Evolutionary conservation across 352 stramenopile genomes (phyloP).

Genomic region (Plasmopara muralis): DNA sequence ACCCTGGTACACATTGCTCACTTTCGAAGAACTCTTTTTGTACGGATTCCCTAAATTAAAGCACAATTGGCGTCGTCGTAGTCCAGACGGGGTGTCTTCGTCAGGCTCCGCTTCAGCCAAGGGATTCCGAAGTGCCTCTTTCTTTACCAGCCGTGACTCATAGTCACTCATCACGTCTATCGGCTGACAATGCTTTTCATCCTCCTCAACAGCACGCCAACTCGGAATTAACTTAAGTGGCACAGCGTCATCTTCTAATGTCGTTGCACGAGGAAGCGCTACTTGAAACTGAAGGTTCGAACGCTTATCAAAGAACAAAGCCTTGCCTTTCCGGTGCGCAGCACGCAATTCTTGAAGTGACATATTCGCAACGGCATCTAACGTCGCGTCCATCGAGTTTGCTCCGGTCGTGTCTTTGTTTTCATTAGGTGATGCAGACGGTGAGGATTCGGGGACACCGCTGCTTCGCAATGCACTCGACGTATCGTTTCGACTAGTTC

Average conservation of each 20-base stretch:
- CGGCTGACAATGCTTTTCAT: slow-evolving; percentile 77
- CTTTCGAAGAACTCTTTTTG: slow-evolving; percentile 84
- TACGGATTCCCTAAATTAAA: slow-evolving; percentile 86
- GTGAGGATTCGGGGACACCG: slow-evolving; percentile 31
- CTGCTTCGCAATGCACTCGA: slow-evolving; percentile 13
- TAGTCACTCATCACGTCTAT: slow-evolving; percentile 89
- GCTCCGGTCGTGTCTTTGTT: slow-evolving; percentile 19
- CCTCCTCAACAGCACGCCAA: slow-evolving; percentile 54
- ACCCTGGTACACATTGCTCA: slow-evolving; percentile 76
- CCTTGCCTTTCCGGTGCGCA: slow-evolving; percentile 43
- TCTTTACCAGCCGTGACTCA: slow-evolving; percentile 80
- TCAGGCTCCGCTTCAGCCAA: slow-evolving; percentile 76
- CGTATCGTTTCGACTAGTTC: slow-evolving; percentile 23
- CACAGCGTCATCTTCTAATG: slow-evolving; percentile 12
- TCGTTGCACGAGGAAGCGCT: slow-evolving; percentile 24
- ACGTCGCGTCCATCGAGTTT: slow-evolving; percentile 22
- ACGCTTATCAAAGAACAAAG: slow-evolving; percentile 44
- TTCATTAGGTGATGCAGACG: slow-evolving; percentile 28
- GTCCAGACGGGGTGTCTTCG: slow-evolving; percentile 68
- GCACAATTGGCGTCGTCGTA: slow-evolving; percentile 68
- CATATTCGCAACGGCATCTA: slow-evolving; percentile 63
- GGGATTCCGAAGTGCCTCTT: slow-evolving; percentile 80
- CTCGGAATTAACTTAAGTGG: slow-evolving; percentile 52
- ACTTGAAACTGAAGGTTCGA: slow-evolving; percentile 34
- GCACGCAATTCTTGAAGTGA: slow-evolving; percentile 53